Evolutionary conservation across 805 yeast species (phyloP), one percentile per base, ranked within the genome.

Genomic region (Kockiozyma suomiensis): DNA sequence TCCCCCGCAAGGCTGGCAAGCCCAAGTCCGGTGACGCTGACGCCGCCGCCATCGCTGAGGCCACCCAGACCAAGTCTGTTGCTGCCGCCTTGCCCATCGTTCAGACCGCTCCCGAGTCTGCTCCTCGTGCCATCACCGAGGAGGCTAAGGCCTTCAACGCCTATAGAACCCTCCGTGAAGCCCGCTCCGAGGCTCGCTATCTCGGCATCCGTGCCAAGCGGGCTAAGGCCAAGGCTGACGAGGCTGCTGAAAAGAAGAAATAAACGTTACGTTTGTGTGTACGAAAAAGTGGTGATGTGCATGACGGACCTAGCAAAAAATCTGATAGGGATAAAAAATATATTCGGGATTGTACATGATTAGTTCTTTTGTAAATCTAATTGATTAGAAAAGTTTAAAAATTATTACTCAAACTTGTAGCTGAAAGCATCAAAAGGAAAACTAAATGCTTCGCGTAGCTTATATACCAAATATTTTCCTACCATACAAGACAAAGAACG

Each of bases 141-240:
- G 85, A 81, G 72, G 86, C 81, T 73, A 81, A 82, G 79, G 76
- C 81, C 76, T 87, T 84, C 76, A 85, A 80, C 73, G 98, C 99
- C 77, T 93, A 75, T 96, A 85, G 87, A 80, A 91, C 97, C 75
- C 88, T 94, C 79, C 90, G 98, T 83, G 80, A 83, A 75, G 98
- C 98, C 70, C 89, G 94, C 85, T 86, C 96, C 72, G 89, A 88
- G 74, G 90, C 93, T 86, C 90, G 84, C 81, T 88, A 84, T 88
- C 83, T 80, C 79, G 99, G 99, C 85, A 83, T 85, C 82, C 91
- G 96, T 83, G 98, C 86, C 78, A 94, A 93, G 96, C 88, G 97
- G 83, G 96, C 96, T 76, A 85, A 85, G 84, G 97, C 97, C 79
- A 98, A 90, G 83, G 98, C 97, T 79, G 99, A 92, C 84, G 68